Evolutionary conservation across 208 protist species (phyloP).

Genomic region (Wallacemonas collosoma): DNA sequence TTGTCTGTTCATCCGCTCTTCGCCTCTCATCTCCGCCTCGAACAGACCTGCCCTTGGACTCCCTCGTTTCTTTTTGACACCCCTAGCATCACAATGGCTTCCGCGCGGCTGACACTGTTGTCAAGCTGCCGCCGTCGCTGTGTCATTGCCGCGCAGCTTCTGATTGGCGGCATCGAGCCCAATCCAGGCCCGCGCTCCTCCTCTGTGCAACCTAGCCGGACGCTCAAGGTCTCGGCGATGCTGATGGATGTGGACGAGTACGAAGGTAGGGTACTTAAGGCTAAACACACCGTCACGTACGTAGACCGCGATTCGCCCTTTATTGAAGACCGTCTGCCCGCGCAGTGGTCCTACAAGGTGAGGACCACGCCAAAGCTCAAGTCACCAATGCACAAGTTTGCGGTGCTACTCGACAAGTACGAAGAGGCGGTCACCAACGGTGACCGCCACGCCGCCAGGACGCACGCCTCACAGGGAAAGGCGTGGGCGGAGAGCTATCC

Average conservation of each 20-base stretch:
- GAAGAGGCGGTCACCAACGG: background rate
- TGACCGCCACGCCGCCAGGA: background rate
- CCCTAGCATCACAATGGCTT: background rate
- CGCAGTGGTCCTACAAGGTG: background rate
- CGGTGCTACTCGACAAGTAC: background rate
- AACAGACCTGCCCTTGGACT: background rate
- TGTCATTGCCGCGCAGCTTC: conserved; percentile 3
- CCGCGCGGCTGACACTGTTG: background rate
- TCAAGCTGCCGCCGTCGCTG: background rate
- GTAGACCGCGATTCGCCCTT: conserved; percentile 10
- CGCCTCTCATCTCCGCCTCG: no score
- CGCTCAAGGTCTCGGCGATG: conserved; percentile 9
- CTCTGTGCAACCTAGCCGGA: background rate
- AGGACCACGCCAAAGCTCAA: conserved; percentile 1
- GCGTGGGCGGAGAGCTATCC: background rate
- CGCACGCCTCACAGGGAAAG: background rate
- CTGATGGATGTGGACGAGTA: conserved; percentile 15
- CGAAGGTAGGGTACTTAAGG: background rate
- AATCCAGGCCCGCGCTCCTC: conserved; percentile 8
- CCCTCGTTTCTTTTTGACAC: background rate
- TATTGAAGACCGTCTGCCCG: conserved; percentile 2
- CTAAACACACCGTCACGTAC: conserved; percentile 3
- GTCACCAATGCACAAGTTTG: conserved; percentile 11
- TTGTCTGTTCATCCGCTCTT: no score
- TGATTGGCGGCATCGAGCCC: conserved; percentile 7